phyloP scores from a whole-genome alignment of 139 green algal genomes.

The Pseudopediastrum boryanum region DNA sequence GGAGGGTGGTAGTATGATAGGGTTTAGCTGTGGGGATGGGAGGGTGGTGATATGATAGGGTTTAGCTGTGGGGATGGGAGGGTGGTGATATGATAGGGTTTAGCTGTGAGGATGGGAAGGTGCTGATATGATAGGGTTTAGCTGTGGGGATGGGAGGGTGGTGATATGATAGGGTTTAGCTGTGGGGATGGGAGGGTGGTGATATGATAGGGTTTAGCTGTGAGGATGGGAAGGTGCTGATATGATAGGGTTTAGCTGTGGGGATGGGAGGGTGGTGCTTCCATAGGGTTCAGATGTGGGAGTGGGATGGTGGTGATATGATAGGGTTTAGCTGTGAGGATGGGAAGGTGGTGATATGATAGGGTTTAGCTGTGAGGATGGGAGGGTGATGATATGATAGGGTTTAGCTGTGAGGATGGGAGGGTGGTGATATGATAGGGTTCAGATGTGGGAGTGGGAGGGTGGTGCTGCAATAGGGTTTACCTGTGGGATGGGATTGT shows the following conservation, averaged over 20 bases:
- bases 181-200: background rate
- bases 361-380: background rate
- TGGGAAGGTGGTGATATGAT: background rate
- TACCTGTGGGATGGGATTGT: too few relatives aligned
- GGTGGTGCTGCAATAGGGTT: background rate
- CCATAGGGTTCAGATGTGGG: background rate
- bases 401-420: background rate
- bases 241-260: background rate
- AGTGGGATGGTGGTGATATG: background rate
- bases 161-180: background rate
- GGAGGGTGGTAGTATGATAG: background rate
- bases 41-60: background rate
- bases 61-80: background rate
- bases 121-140: background rate
- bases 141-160: background rate
- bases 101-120: background rate
- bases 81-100: background rate
- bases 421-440: constrained; percentile 11
- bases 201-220: background rate
- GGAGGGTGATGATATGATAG: background rate
- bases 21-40: background rate
- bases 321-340: background rate
- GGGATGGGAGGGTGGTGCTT: background rate
- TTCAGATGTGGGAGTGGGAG: background rate
- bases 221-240: background rate